These are phyloP conservation scores for Leccinum subfulvum DNA, from an alignment of 1,284 basidiomycete genomes.

Conservation along the genomic window DNA sequence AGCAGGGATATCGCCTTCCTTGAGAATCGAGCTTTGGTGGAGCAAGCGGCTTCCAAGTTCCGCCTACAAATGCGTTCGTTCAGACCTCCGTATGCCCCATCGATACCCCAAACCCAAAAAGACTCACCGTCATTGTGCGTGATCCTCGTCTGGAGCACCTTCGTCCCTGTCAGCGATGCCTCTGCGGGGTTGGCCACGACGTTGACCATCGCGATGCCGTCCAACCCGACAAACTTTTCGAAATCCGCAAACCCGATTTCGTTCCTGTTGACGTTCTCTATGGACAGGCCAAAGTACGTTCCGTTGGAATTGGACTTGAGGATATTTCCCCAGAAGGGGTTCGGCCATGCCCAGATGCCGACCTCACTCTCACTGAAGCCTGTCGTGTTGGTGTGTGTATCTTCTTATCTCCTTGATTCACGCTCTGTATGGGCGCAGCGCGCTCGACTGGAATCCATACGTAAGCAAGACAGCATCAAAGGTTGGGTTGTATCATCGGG, in stretches of 20 bases:
- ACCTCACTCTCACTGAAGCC: no score
- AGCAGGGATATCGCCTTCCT: slow-evolving; percentile 75
- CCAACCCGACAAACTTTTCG: slow-evolving; percentile 95
- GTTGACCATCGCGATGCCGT: slow-evolving; percentile 94
- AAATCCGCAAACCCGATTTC: slow-evolving; percentile 90
- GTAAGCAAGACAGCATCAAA: no score
- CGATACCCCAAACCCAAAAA: background rate
- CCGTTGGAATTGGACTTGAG: slow-evolving; percentile 98
- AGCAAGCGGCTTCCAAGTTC: slow-evolving; percentile 81
- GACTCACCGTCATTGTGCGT: slow-evolving; percentile 91
- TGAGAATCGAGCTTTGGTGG: slow-evolving; percentile 80
- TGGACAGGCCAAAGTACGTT: slow-evolving; percentile 88
- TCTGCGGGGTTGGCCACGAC: slow-evolving; percentile 82
- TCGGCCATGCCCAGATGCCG: slow-evolving; percentile 34
- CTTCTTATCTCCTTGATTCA: no score
- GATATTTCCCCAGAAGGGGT: slow-evolving; percentile 86
- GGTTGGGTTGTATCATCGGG: no score
- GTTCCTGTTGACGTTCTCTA: slow-evolving; percentile 90
- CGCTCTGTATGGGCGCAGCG: no score
- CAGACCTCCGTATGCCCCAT: background rate
- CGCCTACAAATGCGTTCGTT: slow-evolving; percentile 46
- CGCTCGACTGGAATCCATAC: no score
- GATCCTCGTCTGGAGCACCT: slow-evolving; percentile 83
- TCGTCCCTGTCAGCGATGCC: slow-evolving; percentile 70
- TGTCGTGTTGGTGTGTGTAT: no score